Evolutionary conservation across 495 filamentous ascomycete genomes (phyloP).

Genomic region (Tuber aestivum): DNA sequence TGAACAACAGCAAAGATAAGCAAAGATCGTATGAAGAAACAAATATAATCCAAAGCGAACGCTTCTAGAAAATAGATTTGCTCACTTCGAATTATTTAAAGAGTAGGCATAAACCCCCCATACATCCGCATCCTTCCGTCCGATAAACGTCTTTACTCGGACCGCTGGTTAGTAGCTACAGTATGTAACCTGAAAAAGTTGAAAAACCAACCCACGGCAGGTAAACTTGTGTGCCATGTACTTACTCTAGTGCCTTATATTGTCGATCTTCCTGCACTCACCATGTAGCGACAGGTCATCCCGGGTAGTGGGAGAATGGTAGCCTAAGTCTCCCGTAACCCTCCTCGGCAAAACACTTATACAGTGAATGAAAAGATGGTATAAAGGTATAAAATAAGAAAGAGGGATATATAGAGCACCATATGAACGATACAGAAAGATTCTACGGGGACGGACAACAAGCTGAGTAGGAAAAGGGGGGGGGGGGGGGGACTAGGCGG

Average conservation of each 20-base stretch:
- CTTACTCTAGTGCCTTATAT: not conserved
- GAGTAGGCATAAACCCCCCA: not conserved
- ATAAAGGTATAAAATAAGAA: not conserved
- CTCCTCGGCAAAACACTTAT: not conserved
- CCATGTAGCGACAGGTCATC: not conserved
- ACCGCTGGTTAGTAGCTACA: not conserved
- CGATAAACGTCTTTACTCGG: not conserved
- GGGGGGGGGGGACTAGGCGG: not conserved
- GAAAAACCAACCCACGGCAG: not conserved
- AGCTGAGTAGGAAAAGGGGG: too few relatives aligned
- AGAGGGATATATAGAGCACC: not conserved
- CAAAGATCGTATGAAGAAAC: not conserved
- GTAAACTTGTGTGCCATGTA: not conserved
- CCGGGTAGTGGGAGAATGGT: not conserved
- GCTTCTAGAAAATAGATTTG: not conserved
- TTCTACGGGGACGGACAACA: not conserved
- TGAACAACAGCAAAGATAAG: not conserved
- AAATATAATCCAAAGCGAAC: not conserved
- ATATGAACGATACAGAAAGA: not conserved
- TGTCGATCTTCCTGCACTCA: not conserved
- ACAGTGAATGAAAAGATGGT: not conserved
- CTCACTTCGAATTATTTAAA: not conserved
- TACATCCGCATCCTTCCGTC: not conserved
- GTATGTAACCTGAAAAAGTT: not conserved
- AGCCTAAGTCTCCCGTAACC: not conserved